Conservation (phyloP, 805 yeast species). For the Kuraishia piskuri region DNA sequence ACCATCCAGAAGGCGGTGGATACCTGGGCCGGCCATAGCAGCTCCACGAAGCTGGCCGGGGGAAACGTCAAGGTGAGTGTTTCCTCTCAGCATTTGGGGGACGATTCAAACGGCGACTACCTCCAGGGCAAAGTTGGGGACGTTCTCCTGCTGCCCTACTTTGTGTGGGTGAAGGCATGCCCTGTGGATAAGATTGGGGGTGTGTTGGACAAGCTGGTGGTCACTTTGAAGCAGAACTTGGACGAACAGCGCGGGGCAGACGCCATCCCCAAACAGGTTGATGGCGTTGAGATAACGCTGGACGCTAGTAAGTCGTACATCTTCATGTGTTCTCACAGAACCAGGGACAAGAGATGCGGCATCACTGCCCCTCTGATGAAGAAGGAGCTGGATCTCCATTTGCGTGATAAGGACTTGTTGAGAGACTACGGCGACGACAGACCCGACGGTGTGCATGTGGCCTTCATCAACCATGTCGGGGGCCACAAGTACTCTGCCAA, state of each 20-base stretch:
- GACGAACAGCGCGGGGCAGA: slow-evolving; percentile 12
- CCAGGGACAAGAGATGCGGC: slow-evolving; percentile 92
- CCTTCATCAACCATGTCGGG: slow-evolving; percentile 80
- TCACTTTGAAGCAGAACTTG: slow-evolving; percentile 25
- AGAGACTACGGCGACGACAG: slow-evolving; percentile 74
- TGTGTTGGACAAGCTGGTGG: slow-evolving; percentile 36
- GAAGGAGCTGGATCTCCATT: slow-evolving; percentile 62
- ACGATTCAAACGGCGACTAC: slow-evolving; percentile 32
- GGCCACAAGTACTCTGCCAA: slow-evolving; percentile 96
- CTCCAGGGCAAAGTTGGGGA: slow-evolving; percentile 41
- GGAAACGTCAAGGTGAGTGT: slow-evolving; percentile 41
- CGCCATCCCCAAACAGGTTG: slow-evolving; percentile 12
- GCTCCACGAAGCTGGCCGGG: slow-evolving; percentile 13
- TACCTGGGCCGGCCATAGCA: slow-evolving; percentile 15
- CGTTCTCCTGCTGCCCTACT: slow-evolving; percentile 63
- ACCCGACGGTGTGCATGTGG: slow-evolving; percentile 65
- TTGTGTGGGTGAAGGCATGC: slow-evolving; percentile 56
- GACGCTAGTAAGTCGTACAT: slow-evolving; percentile 40
- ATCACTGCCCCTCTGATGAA: slow-evolving; percentile 87
- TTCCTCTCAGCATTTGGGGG: slow-evolving; percentile 38
- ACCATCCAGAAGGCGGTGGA: slow-evolving; percentile 17
- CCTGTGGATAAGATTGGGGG: slow-evolving; percentile 30
- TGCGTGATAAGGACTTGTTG: slow-evolving; percentile 62
- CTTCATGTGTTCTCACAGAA: slow-evolving; percentile 79
- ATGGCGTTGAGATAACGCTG: slow-evolving; percentile 25